Evolutionary conservation across 768 basidiomycete genomes (phyloP).

Genomic region (Termitomyces eurrhizus): DNA sequence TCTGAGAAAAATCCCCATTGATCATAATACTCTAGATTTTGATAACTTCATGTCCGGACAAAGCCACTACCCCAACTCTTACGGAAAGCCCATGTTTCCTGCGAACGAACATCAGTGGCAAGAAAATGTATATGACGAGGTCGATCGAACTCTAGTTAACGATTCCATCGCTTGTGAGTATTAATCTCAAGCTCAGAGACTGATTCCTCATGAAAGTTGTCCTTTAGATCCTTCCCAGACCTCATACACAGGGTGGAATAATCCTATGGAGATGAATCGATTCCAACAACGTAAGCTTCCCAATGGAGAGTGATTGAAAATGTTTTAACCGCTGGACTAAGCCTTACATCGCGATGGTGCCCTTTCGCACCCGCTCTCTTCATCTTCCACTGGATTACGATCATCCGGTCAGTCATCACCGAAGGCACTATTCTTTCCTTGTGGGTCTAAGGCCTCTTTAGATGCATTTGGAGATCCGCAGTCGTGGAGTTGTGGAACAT

Average conservation of each 20-base stretch:
- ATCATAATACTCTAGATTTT: conserved; percentile 7
- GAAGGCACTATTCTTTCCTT: background rate
- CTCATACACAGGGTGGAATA: conserved; percentile 5
- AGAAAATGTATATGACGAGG: background rate
- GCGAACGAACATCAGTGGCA: conserved; percentile 4
- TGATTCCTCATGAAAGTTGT: background rate
- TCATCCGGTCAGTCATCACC: conserved; percentile 4
- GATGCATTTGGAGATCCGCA: background rate
- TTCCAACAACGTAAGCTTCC: conserved; percentile 7
- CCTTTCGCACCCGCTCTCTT: background rate
- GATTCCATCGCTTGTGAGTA: conserved; percentile 1
- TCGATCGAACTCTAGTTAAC: background rate
- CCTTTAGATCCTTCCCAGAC: background rate
- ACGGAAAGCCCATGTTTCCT: conserved; percentile 4
- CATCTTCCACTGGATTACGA: background rate
- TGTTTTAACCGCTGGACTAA: background rate
- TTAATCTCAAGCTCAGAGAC: background rate
- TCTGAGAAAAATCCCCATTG: background rate
- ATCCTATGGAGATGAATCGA: background rate
- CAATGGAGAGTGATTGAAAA: background rate
- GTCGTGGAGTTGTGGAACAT: conserved; percentile 7
- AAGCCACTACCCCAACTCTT: conserved; percentile 3
- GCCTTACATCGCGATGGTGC: conserved; percentile 3
- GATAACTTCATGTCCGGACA: conserved; percentile 11
- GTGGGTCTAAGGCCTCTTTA: background rate